A percentile compares a stretch with the other conserved stretches of the same genome.
These are phyloP conservation scores for Coemansia nantahalensis DNA, from an alignment of 192 early-diverging fungal genomes.

Conservation along the genomic window DNA sequence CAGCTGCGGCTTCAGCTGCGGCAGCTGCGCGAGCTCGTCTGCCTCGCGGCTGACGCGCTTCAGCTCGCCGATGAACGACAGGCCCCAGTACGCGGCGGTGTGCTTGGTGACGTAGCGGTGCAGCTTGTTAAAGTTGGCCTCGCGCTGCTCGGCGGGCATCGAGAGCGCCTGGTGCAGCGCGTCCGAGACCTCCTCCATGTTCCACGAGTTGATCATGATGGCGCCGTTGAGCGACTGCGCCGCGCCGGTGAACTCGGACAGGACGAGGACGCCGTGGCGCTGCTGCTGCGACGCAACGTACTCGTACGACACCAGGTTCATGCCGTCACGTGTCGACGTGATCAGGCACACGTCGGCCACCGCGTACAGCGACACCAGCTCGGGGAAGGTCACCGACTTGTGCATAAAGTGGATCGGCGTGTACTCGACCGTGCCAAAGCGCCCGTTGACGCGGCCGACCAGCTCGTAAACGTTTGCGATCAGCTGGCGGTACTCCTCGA, in stretches of 20 bases:
- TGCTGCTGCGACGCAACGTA: conserved; percentile 93
- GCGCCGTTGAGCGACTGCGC: conserved; percentile 97
- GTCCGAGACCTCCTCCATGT: conserved; percentile 90
- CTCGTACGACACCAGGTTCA: conserved; percentile 99
- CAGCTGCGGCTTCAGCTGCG: conserved; percentile 20
- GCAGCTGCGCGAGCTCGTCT: conserved; percentile 47
- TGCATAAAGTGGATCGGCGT: conserved; percentile 99
- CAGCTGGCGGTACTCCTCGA: conserved; percentile 97
- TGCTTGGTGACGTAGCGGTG: conserved; percentile 94
- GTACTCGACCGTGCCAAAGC: conserved; percentile 92
- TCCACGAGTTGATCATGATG: conserved; percentile 99
- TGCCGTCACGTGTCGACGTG: conserved; percentile 97
- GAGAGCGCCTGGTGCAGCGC: conserved; percentile 90
- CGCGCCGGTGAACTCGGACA: conserved; percentile 98
- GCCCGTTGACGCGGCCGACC: conserved; percentile 97
- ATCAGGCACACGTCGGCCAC: conserved; percentile 95
- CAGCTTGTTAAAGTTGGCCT: conserved; percentile 86
- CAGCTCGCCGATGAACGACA: conserved; percentile 90
- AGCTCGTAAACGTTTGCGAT: conserved; percentile 93
- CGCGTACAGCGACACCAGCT: conserved; percentile 94
- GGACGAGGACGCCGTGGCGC: conserved; percentile 90
- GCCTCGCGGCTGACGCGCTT: conserved; percentile 56
- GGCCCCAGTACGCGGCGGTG: conserved; percentile 97
- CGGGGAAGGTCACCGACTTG: conserved; percentile 91
- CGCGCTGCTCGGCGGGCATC: conserved; percentile 80